Base-by-base conservation (phyloP, 2,329 filamentous ascomycete species). In the Apiospora pterosperma region DNA sequence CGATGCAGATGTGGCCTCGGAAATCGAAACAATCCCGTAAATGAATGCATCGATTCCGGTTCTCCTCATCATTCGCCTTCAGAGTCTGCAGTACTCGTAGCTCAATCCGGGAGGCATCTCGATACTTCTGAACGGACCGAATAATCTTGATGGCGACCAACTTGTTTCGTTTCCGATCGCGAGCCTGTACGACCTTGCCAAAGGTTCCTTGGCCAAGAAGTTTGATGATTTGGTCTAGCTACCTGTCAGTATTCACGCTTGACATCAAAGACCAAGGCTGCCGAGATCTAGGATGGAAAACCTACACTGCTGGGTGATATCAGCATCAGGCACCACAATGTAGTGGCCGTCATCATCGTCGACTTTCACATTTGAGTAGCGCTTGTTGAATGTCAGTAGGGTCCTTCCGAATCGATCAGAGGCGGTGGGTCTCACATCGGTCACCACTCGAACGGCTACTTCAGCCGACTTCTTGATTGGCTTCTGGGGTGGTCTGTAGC, bases 291-390 rank as follows among this genome's bases (percentile, higher is more conserved):
- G 12, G 19, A 52, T 25, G n/a, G 14, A 19, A 25, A 34, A 34
- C 92, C 77, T 85, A 97, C 94, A 99, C 86, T 93, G 86, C 55
- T 96, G 89, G 16, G 96, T 97, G 62, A 99, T 82, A 66, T 92
- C 88, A 12, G 91, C 91, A 70, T 97, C 92, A 36, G 94, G 91
- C 1, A 92, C 89, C 25, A 99, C 94, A 70, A 98, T 93, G 75
- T 97, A 99, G 78, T 99, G 96, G 5, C 96, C 96, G 72, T 99
- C 96, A 58, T 97, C 93, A 69, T 99, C 96, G 73, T 99, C 96
- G 55, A 96, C 90, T 75, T 96, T 96, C 70, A 89, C 84, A 69
- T 88, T 82, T 67, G 85, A 85, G 65, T 81, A 67, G 64, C 68
- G 69, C 68, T 71, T 36, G 69, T 55, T 31, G 62, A 61, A 60